A percentile compares a stretch with the other conserved stretches of the same genome.
These are phyloP conservation scores for Quercus berberidifolia DNA, from an alignment of 306 rosid genomes.

Conservation along the genomic window DNA sequence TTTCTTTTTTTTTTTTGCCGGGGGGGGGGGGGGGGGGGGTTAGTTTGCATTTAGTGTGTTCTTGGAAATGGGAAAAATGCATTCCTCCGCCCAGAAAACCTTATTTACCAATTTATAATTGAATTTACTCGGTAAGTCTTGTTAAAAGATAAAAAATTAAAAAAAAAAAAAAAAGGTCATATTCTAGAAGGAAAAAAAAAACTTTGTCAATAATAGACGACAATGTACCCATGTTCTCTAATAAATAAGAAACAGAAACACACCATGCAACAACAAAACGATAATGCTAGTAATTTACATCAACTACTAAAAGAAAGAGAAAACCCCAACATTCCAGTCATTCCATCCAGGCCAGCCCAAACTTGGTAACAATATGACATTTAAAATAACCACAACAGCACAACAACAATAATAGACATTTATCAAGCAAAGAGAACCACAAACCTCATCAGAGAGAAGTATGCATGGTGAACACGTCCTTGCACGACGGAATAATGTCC, in stretches of 20 bases:
- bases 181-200: neutral
- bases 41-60: too few species aligned
- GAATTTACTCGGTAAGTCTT: too few species aligned
- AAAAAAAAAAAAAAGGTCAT: neutral
- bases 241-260: neutral
- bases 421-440: slow-evolving; percentile 18
- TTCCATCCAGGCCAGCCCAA: neutral
- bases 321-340: neutral
- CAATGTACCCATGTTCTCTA: neutral
- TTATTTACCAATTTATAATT: too few species aligned
- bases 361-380: neutral
- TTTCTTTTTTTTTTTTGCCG: too few species aligned
- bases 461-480: slow-evolving; percentile 85
- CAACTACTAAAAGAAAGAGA: neutral
- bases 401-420: slow-evolving; percentile 1
- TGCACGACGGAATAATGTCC: slow-evolving; percentile 67
- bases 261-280: neutral
- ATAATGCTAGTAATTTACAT: neutral
- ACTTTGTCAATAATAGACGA: neutral
- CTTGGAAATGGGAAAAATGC: too few species aligned
- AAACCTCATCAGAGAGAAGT: slow-evolving; percentile 84
- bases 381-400: neutral
- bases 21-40: too few species aligned
- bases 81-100: too few species aligned
- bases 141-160: neutral